A percentile compares a stretch with the other conserved stretches of the same genome.
Conservation (phyloP, 768 basidiomycete species). For the Harrya chromipes region DNA sequence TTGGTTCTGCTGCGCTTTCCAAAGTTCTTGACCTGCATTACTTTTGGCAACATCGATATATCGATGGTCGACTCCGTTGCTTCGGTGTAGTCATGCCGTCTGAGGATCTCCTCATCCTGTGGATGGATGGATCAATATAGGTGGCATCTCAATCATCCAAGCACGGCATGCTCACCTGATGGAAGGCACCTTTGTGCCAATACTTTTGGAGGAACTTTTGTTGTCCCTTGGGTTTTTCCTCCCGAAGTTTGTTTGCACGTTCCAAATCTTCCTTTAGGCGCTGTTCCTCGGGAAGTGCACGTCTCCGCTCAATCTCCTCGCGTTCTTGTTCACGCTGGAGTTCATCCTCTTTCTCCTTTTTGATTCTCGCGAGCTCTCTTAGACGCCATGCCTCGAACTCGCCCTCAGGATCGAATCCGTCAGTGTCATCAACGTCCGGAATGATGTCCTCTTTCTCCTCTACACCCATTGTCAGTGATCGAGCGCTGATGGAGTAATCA, state of each 20-base stretch:
- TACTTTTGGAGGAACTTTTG: constrained; percentile 97
- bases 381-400: constrained; percentile 98
- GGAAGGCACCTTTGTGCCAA: constrained; percentile 99
- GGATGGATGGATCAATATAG: constrained; percentile 19
- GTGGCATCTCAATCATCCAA: constrained; percentile 1
- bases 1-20: constrained; percentile 91
- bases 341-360: constrained; percentile 90
- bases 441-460: constrained; percentile 85
- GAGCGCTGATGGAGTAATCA: neutral
- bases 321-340: constrained; percentile 77
- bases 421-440: constrained; percentile 93
- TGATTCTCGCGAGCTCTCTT: constrained; percentile 89
- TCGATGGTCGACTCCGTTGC: constrained; percentile 88
- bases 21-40: constrained; percentile 97
- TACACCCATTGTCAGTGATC: constrained; percentile 30
- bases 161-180: constrained; percentile 59
- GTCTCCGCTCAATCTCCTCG: constrained; percentile 86
- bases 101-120: constrained; percentile 86
- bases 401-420: constrained; percentile 80
- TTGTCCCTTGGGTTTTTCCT: constrained; percentile 87
- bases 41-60: constrained; percentile 82
- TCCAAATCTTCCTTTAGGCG: constrained; percentile 90
- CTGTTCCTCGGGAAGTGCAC: constrained; percentile 92
- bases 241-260: constrained; percentile 74
- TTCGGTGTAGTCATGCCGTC: constrained; percentile 81